Evolutionary conservation across 768 basidiomycete genomes (phyloP).

Genomic region (Artomyces pyxidatus): DNA sequence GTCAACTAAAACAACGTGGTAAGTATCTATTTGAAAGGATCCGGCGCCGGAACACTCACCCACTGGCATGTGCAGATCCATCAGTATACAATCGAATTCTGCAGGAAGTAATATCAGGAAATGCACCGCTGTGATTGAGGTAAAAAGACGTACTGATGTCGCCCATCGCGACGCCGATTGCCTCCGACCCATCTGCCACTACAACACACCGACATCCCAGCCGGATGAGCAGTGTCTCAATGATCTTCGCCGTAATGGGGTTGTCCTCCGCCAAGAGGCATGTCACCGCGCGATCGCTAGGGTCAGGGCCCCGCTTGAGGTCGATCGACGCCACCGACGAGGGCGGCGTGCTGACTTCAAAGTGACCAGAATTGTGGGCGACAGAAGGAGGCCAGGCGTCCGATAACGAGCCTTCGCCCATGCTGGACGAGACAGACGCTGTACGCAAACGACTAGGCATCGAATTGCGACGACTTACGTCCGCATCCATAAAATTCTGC

Average conservation of each 20-base stretch:
- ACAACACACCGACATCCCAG: conserved; percentile 94
- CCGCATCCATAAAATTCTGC: conserved; percentile 67
- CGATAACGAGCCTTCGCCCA: conserved; percentile 70
- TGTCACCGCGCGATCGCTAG: conserved; percentile 83
- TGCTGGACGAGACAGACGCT: conserved; percentile 72
- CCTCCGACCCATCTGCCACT: conserved; percentile 94
- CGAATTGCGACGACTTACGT: conserved; percentile 60
- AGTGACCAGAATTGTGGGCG: conserved; percentile 45
- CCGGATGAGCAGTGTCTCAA: conserved; percentile 88
- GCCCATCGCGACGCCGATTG: conserved; percentile 94
- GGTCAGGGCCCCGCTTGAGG: conserved; percentile 66
- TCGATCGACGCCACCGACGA: conserved; percentile 85
- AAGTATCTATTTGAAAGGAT: too few species aligned
- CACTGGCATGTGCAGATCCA: conserved; percentile 94
- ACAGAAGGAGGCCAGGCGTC: conserved; percentile 61
- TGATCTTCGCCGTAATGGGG: conserved; percentile 95
- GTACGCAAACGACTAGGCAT: conserved; percentile 86
- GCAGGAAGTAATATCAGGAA: conserved; percentile 19
- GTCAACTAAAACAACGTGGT: conserved; percentile 47
- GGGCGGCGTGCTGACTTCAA: conserved; percentile 58
- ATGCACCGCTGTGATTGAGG: not conserved
- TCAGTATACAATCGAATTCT: conserved; percentile 95
- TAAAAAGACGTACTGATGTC: conserved; percentile 75
- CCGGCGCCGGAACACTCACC: conserved; percentile 58
- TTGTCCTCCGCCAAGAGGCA: conserved; percentile 96